Evolutionary conservation across 225 moss, liverwort and hornwort species (phyloP).

Genomic region (Asterella californica): DNA sequence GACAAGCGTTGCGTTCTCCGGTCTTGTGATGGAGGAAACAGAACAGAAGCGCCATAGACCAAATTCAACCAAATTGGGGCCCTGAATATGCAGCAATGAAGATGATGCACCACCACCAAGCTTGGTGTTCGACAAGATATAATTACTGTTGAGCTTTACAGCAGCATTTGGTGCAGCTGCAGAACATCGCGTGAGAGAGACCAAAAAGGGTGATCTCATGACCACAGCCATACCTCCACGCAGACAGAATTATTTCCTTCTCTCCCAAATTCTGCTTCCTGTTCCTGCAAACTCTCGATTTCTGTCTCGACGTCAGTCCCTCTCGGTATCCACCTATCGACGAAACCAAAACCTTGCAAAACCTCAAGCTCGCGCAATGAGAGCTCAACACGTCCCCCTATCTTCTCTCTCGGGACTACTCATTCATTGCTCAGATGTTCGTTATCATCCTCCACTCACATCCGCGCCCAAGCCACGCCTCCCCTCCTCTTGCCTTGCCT

Average conservation of each 20-base stretch:
- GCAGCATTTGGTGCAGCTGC: slow-evolving; percentile 42
- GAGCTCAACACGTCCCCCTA: neutral
- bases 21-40: neutral
- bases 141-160: slow-evolving; percentile 17
- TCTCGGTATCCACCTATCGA: neutral
- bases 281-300: neutral
- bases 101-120: neutral
- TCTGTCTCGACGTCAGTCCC: neutral
- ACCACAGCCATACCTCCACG: slow-evolving; percentile 47
- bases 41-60: slow-evolving; percentile 13
- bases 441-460: neutral
- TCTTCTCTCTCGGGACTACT: neutral
- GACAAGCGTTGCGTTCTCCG: slow-evolving; percentile 5
- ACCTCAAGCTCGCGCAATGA: neutral
- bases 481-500: neutral
- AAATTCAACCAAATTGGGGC: neutral
- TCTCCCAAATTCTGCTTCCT: neutral
- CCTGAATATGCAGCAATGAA: neutral
- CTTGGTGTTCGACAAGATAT: neutral
- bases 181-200: slow-evolving; percentile 52
- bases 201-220: slow-evolving; percentile 66
- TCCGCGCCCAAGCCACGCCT: neutral
- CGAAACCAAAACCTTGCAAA: neutral
- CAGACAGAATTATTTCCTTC: neutral
- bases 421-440: neutral